Conservation (phyloP, 179 eudicot species). For the Drosera spatulata region DNA sequence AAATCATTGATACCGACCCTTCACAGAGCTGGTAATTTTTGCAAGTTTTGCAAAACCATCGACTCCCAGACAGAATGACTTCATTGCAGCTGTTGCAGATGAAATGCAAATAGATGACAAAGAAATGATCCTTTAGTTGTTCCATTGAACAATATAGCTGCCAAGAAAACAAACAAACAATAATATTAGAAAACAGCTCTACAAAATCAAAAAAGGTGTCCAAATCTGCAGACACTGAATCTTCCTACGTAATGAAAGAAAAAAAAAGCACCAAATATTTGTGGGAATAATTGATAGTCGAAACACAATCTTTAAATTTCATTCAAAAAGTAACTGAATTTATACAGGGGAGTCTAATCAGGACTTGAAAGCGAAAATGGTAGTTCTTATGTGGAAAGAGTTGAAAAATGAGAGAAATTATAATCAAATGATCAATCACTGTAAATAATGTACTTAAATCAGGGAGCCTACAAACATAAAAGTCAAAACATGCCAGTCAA, state of each 20-base stretch:
- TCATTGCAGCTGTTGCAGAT: conserved; percentile 61
- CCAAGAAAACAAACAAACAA: conserved; percentile 6
- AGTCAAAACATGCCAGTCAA: too few relatives aligned
- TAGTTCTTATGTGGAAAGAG: too few relatives aligned
- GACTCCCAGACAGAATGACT: conserved; percentile 51
- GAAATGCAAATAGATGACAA: conserved; percentile 52
- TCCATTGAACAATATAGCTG: conserved; percentile 52
- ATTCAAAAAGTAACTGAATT: too few relatives aligned
- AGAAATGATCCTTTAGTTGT: conserved; percentile 58
- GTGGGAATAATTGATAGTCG: too few relatives aligned
- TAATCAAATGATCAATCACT: too few relatives aligned
- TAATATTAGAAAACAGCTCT: conserved; percentile 1
- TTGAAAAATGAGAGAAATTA: too few relatives aligned
- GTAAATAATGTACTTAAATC: too few relatives aligned
- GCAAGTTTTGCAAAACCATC: conserved; percentile 73
- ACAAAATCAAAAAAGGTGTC: not conserved
- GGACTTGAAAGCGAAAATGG: too few relatives aligned
- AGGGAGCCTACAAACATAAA: too few relatives aligned
- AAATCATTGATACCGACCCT: conserved; percentile 26
- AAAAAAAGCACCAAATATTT: not conserved
- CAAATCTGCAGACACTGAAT: too few relatives aligned
- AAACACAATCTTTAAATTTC: too few relatives aligned
- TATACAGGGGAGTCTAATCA: too few relatives aligned
- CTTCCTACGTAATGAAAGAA: not conserved
- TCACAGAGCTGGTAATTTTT: conserved; percentile 55